Evolutionary conservation across 345 rosid species (phyloP), one percentile per base, ranked within the genome.

Genomic region (Erysimum cheiranthoides): DNA sequence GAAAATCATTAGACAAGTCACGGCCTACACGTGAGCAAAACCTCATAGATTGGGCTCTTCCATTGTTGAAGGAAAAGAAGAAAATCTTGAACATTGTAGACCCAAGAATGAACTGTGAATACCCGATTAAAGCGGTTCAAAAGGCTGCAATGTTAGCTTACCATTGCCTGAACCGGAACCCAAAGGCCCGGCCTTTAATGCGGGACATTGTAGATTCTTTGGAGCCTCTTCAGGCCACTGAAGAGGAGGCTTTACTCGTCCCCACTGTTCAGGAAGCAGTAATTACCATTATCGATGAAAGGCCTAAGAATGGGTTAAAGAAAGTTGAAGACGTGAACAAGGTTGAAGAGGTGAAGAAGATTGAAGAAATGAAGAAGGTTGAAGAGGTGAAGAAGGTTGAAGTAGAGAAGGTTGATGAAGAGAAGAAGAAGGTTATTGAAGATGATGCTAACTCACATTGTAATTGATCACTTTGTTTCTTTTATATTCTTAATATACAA

Each of bases 131-230:
- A 81, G 94, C 95, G 21, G 78, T 86, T 46, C 89, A 92, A 42
- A 92, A 88, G 84, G 97, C 99, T 21, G 96, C 99, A 10, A 92
- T 90, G 97, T 85, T 95, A n/a, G 93, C 96, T 13, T 92, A 87
- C 78, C 99, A 95, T 75, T 95, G 99, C 96, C 53, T 95, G 79
- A 90, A 90, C 83, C 69, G 89, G 38, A 90, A 95, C 61, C 97
- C 97, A 0, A 95, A 92, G 83, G 99, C 97, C 10, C 78, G 99
- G 79, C 99, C 99, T 71, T 81, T 95, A n/a, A 95, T 95, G 99
- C 85, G 97, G 47, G 97, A 95, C 69, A 88, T 95, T 38, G 97
- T 95, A 1, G 97, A 90, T 73, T 88, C 99, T 14, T 77, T 90
- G 86, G 99, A 95, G 83, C 99, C 97, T 32, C 82, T 92, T 79